Conservation (phyloP, 805 yeast genomes). For the Monosporozyma aerobia region DNA sequence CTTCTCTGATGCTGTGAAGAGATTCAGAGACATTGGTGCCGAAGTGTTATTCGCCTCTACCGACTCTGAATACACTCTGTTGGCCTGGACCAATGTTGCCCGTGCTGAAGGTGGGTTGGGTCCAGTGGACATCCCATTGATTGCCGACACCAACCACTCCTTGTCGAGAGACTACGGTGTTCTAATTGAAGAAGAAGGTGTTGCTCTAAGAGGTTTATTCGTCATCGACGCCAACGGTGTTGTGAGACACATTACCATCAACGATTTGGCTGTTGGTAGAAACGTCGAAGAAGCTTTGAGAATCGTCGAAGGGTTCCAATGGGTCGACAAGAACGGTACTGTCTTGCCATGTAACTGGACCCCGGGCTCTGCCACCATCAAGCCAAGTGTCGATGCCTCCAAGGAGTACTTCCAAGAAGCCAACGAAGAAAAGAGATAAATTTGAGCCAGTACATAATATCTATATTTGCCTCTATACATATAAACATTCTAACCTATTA, state of each 20-base stretch:
- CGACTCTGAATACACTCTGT: slow-evolving; percentile 93
- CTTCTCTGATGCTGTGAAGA: slow-evolving; percentile 89
- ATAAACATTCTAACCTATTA: no score
- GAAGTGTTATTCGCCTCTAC: slow-evolving; percentile 94
- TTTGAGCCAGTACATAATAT: not conserved
- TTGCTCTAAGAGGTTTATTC: slow-evolving; percentile 97
- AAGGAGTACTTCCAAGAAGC: slow-evolving; percentile 69
- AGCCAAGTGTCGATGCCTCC: slow-evolving; percentile 69
- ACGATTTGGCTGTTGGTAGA: slow-evolving; percentile 99
- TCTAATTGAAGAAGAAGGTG: slow-evolving; percentile 89
- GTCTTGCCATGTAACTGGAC: slow-evolving; percentile 99
- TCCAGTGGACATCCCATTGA: slow-evolving; percentile 83
- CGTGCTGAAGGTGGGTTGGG: slow-evolving; percentile 99
- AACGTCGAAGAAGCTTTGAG: slow-evolving; percentile 96
- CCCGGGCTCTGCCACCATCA: slow-evolving; percentile 87
- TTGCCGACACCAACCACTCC: slow-evolving; percentile 95
- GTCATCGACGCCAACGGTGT: slow-evolving; percentile 92
- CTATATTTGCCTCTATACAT: no score
- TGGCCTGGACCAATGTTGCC: slow-evolving; percentile 96
- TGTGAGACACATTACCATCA: slow-evolving; percentile 94
- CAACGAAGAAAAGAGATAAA: slow-evolving; percentile 30
- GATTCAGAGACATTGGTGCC: slow-evolving; percentile 78
- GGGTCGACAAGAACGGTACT: slow-evolving; percentile 98
- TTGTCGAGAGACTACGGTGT: slow-evolving; percentile 96
- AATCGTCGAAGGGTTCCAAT: slow-evolving; percentile 98